Evolutionary conservation across 441 rosid genomes (phyloP).

Genomic region (California macrophylla): DNA sequence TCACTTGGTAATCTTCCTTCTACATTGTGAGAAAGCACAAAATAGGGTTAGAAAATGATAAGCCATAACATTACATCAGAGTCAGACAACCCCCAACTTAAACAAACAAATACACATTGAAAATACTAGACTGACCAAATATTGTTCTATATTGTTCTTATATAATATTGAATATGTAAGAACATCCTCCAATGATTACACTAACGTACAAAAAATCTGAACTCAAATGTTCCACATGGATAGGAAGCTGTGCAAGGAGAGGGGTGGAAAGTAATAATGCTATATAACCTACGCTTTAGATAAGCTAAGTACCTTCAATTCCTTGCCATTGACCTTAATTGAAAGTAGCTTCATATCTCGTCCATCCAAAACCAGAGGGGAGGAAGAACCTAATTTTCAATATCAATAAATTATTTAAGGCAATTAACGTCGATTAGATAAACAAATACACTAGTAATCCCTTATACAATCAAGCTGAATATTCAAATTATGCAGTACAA

Average conservation of each 20-base stretch:
- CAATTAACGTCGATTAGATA: not conserved
- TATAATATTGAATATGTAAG: not conserved
- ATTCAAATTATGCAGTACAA: not conserved
- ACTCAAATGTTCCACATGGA: not conserved
- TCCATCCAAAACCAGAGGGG: constrained; percentile 79
- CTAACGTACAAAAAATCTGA: not conserved
- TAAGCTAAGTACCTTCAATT: constrained; percentile 44
- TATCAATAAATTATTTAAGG: not conserved
- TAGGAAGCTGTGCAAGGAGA: not conserved
- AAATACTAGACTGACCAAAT: not conserved
- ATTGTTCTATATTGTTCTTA: not conserved
- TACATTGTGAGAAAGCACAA: constrained; percentile 17
- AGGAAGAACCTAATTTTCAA: constrained; percentile 42
- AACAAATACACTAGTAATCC: not conserved
- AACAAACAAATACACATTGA: not conserved
- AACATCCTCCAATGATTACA: not conserved
- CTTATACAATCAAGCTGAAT: not conserved
- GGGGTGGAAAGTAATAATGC: not conserved
- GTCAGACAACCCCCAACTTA: not conserved
- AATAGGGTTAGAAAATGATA: not conserved
- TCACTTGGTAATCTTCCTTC: constrained; percentile 58
- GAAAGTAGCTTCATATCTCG: constrained; percentile 62
- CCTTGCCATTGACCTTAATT: constrained; percentile 51
- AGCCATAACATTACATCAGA: not conserved
- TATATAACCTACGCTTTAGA: not conserved